Base-by-base conservation (phyloP, 106 monocot genomes). In the Allium sativum region DNA sequence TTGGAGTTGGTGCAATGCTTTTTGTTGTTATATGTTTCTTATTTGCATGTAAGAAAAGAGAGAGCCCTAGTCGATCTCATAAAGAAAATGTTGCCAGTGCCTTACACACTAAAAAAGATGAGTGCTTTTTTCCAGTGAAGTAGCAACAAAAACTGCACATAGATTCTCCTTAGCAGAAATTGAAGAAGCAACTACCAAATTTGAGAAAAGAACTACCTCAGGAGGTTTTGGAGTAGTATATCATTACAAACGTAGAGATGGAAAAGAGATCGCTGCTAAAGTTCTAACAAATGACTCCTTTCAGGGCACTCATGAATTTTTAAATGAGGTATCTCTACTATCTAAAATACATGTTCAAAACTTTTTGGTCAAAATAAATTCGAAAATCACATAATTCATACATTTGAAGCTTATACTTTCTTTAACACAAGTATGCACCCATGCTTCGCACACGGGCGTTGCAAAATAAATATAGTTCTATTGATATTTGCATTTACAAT, bases 161-260 rank as follows among this genome's bases (percentile, higher is more conserved):
- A 74, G 66, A 61, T 96, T 77, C 62, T 55, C 76, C 5, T 90
- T 90, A 18, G 61, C 77, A 20, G 90, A 90, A 79, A 87, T 96
- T 40, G 84, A 90, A 66, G 81, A 78, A 20, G 95, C 95, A 15
- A 96, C 95, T 53, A 68, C 53, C 17, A 87, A 84, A 3, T 96
- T 90, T 64, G 77, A 70, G 55, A 84, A 54, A 67, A 73, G 64
- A 73, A 79, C 90, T 48, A 90, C 90, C 16, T 87, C 90, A 22
- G 95, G 95, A 40, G 95, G 95, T 55, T 96, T 87, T 78, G 95
- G 95, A 3, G 73, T 91, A 18, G 95, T 96, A n/a, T 96, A 90
- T 66, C 87, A 96, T 58, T 90, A 90, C 18, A 90, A 80, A 62
- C 18, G 84, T 44, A 69, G 76, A 63, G 87, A 96, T 78, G 95